phyloP scores from a whole-genome alignment of 148 eudicot species.

The Arctostaphylos glauca region DNA sequence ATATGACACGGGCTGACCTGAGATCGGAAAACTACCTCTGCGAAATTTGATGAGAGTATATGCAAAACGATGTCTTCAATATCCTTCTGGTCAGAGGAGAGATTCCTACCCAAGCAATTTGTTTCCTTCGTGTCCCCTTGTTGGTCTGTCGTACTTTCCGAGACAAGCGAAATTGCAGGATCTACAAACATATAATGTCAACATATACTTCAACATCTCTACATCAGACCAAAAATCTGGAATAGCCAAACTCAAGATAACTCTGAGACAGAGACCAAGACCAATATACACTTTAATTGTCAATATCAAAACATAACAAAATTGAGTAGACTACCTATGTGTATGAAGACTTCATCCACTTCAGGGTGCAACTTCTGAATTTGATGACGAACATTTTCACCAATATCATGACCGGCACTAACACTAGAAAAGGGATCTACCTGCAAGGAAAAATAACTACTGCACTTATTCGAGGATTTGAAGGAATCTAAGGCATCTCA shows the following conservation, averaged over 20 bases:
- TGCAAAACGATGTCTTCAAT: constrained; percentile 48
- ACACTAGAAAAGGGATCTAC: constrained; percentile 94
- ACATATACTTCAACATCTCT: neutral
- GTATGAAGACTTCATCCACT: constrained; percentile 96
- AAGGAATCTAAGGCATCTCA: neutral
- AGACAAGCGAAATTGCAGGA: constrained; percentile 58
- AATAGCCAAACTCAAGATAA: neutral
- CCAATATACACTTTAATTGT: neutral
- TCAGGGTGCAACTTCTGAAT: constrained; percentile 74
- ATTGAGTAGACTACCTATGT: constrained; percentile 57
- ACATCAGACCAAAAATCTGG: neutral
- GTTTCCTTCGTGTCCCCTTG: constrained; percentile 19
- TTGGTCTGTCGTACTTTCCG: constrained; percentile 27
- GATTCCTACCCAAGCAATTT: constrained; percentile 25
- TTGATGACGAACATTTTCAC: constrained; percentile 73
- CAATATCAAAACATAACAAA: neutral
- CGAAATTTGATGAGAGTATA: constrained; percentile 54
- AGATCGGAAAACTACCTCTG: constrained; percentile 44
- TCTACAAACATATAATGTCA: constrained; percentile 36
- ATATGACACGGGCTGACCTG: neutral
- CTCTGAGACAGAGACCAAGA: neutral
- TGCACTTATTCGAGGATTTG: constrained; percentile 7
- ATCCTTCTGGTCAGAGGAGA: constrained; percentile 44
- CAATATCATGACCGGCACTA: constrained; percentile 88
- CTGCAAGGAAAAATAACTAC: constrained; percentile 40